Conservation (phyloP, 129 eudicot genomes). For the Apium graveolens region DNA sequence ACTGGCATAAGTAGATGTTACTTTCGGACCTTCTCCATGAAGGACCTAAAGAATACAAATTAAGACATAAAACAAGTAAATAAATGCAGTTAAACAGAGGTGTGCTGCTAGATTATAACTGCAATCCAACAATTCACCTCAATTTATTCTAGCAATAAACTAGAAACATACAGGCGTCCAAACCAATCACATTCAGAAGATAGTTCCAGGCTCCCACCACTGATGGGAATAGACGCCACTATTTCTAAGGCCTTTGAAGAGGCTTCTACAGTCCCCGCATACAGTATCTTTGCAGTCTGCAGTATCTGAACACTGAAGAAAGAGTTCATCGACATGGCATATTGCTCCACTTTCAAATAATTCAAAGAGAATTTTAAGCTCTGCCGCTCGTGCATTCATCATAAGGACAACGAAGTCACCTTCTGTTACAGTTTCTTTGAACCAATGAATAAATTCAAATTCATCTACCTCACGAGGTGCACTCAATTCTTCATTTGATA, state of each 20-base stretch:
- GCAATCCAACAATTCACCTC: slow-evolving; percentile 32
- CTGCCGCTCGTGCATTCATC: slow-evolving; percentile 56
- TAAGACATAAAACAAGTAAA: not conserved
- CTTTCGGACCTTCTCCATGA: not conserved
- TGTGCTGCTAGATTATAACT: slow-evolving; percentile 7
- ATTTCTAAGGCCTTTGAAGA: slow-evolving; percentile 49
- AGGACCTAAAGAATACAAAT: not conserved
- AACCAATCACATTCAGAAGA: not conserved
- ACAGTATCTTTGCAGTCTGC: slow-evolving; percentile 28
- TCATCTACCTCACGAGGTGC: slow-evolving; percentile 62
- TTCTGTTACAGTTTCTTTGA: slow-evolving; percentile 43
- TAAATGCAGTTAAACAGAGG: slow-evolving; percentile 15
- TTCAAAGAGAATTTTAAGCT: slow-evolving; percentile 53
- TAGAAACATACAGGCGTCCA: not conserved
- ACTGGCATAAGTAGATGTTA: not conserved
- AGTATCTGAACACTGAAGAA: slow-evolving; percentile 48
- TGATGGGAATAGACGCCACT: slow-evolving; percentile 73
- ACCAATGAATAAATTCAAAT: slow-evolving; percentile 70
- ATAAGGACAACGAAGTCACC: slow-evolving; percentile 71
- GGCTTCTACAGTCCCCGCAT: slow-evolving; percentile 49
- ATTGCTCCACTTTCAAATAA: slow-evolving; percentile 59
- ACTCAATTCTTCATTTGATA: slow-evolving; percentile 36
- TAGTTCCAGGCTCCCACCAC: slow-evolving; percentile 40
- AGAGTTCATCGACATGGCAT: slow-evolving; percentile 77
- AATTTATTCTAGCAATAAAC: slow-evolving; percentile 27